These are phyloP conservation scores for Irpex sp. DNA, from an alignment of 1,284 basidiomycete genomes.

Conservation along the genomic window DNA sequence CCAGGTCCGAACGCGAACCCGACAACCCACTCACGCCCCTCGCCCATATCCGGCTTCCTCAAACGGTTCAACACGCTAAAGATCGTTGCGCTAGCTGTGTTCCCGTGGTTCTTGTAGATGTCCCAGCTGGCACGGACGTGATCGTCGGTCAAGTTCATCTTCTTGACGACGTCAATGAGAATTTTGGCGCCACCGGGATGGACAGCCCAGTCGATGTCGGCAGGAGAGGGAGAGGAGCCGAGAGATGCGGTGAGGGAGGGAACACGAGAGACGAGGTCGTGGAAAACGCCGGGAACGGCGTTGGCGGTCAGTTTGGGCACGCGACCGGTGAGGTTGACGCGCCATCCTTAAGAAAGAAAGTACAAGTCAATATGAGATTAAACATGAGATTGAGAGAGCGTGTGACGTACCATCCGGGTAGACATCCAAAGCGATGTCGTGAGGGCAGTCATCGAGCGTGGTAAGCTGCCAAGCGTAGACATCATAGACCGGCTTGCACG, in stretches of 20 bases:
- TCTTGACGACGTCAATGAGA: slow-evolving; percentile 4
- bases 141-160: slow-evolving; percentile 3
- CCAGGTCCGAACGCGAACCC: slow-evolving; percentile 8
- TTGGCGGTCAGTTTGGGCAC: slow-evolving; percentile 7
- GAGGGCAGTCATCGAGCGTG: slow-evolving; percentile 6
- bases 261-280: slow-evolving; percentile 2
- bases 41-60: slow-evolving; percentile 4
- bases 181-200: slow-evolving; percentile 11
- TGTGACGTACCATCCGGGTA: slow-evolving; percentile 3
- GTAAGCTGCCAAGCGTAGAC: slow-evolving; percentile 9
- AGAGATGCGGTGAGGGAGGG: background rate
- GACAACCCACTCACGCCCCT: slow-evolving; percentile 4
- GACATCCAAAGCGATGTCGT: slow-evolving; percentile 10
- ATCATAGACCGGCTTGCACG: slow-evolving; percentile 7
- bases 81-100: slow-evolving; percentile 6
- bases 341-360: slow-evolving; percentile 1
- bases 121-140: slow-evolving; percentile 11
- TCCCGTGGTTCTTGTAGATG: slow-evolving; percentile 9
- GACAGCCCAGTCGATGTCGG: slow-evolving; percentile 12
- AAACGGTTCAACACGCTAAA: slow-evolving; percentile 7
- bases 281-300: slow-evolving; percentile 6
- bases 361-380: too few species aligned
- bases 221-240: background rate
- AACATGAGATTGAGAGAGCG: too few species aligned
- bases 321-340: slow-evolving; percentile 7